Conservation (phyloP, 176 grass and related monocot genomes). For the Poa annua region DNA sequence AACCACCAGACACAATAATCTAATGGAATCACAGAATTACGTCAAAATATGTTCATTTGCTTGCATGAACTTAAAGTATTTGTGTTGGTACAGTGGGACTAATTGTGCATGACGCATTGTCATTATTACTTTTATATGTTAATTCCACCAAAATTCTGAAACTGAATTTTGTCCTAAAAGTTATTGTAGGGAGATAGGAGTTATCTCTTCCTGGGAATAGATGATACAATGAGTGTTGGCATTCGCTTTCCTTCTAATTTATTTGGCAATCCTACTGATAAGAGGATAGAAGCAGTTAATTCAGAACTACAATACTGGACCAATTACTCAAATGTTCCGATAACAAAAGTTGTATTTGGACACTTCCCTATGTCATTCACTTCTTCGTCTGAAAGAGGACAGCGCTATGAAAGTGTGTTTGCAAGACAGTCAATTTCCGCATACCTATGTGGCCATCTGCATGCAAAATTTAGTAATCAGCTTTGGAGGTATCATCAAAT, state of each 20-base stretch:
- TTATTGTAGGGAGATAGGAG: slow-evolving; percentile 74
- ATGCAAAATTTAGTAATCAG: slow-evolving; percentile 69
- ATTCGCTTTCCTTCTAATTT: slow-evolving; percentile 87
- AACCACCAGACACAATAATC: not conserved
- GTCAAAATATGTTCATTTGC: no score
- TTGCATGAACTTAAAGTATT: no score
- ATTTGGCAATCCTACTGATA: slow-evolving; percentile 81
- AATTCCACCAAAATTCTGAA: slow-evolving; percentile 33
- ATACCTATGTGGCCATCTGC: slow-evolving; percentile 86
- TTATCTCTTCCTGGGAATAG: slow-evolving; percentile 85
- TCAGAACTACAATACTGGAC: slow-evolving; percentile 69
- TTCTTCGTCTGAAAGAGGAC: slow-evolving; percentile 53
- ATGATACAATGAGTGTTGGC: slow-evolving; percentile 79
- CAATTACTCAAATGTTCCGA: slow-evolving; percentile 45
- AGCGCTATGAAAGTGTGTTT: slow-evolving; percentile 71
- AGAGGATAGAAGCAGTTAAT: slow-evolving; percentile 60
- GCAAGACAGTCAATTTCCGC: slow-evolving; percentile 63
- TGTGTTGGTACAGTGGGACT: not conserved
- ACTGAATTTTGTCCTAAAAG: slow-evolving; percentile 61
- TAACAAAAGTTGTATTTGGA: slow-evolving; percentile 78
- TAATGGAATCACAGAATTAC: not conserved
- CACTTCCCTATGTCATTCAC: slow-evolving; percentile 93
- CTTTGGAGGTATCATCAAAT: slow-evolving; percentile 77
- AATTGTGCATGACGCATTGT: slow-evolving; percentile 19
- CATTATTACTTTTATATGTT: slow-evolving; percentile 20